Conservation (phyloP, 331 rosid genomes). For the Acacia concinna region DNA sequence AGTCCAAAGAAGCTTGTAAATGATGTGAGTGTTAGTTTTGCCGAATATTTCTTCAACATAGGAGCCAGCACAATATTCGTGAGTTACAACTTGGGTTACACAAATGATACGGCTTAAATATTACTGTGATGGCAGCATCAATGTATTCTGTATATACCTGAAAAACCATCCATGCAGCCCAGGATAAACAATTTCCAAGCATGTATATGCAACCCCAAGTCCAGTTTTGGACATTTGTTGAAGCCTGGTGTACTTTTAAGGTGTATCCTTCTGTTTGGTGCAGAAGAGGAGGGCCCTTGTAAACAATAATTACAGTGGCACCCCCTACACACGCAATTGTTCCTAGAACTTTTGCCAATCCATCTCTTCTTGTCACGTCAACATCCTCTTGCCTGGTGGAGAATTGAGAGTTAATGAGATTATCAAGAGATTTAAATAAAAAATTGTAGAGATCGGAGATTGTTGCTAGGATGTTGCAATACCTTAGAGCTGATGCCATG, state of each 20-base stretch:
- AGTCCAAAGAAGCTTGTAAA: slow-evolving; percentile 65
- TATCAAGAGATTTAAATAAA: slow-evolving; percentile 3
- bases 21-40: slow-evolving; percentile 55
- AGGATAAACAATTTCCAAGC: slow-evolving; percentile 61
- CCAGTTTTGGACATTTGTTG: slow-evolving; percentile 53
- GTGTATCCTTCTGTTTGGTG: slow-evolving; percentile 37
- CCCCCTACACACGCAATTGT: slow-evolving; percentile 67
- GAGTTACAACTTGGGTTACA: neutral
- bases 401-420: neutral
- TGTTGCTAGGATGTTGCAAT: neutral
- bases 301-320: slow-evolving; percentile 49
- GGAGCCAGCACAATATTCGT: slow-evolving; percentile 51
- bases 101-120: neutral
- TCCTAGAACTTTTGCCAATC: slow-evolving; percentile 65
- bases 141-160: slow-evolving; percentile 41
- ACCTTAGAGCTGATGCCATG: slow-evolving; percentile 63
- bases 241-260: slow-evolving; percentile 31
- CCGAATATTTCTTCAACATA: slow-evolving; percentile 58
- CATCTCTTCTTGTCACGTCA: slow-evolving; percentile 52
- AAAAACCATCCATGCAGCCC: slow-evolving; percentile 75
- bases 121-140: neutral
- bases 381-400: slow-evolving; percentile 50
- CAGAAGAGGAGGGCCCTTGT: slow-evolving; percentile 56
- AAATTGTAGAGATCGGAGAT: slow-evolving; percentile 4
- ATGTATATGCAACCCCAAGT: slow-evolving; percentile 35